These are phyloP conservation scores for Magnaporthiopsis rhizophila DNA, from an alignment of 2,329 filamentous ascomycete genomes.

Conservation along the genomic window DNA sequence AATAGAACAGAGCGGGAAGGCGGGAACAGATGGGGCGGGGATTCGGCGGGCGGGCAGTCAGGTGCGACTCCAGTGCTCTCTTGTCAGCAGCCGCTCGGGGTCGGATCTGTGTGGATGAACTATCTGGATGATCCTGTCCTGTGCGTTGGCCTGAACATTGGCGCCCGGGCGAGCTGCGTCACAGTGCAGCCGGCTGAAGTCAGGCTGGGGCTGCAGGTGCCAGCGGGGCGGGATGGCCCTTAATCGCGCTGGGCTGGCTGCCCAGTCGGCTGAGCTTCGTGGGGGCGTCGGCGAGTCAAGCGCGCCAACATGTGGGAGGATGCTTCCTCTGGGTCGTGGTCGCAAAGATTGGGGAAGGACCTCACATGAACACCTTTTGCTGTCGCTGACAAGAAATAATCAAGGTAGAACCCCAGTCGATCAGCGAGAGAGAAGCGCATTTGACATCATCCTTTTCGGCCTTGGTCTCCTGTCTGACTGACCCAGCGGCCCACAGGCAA, in stretches of 20 bases:
- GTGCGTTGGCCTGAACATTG: neutral
- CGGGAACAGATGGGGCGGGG: neutral
- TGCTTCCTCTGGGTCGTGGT: neutral
- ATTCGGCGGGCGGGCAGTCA: neutral
- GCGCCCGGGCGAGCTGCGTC: neutral
- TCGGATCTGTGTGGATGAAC: neutral
- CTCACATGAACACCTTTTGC: neutral
- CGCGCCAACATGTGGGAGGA: neutral
- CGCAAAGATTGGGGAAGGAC: neutral
- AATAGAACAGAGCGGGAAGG: neutral
- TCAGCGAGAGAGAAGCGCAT: neutral
- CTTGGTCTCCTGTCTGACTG: neutral
- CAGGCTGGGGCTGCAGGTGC: neutral
- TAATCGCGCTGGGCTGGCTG: neutral
- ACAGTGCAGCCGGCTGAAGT: neutral
- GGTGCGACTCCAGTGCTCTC: neutral
- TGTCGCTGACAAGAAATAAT: neutral
- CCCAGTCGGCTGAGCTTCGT: constrained; percentile 2
- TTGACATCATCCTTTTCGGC: neutral
- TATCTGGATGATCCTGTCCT: neutral
- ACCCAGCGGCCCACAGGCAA: neutral
- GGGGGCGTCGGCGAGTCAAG: neutral
- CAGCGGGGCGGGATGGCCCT: neutral
- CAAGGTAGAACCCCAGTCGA: neutral
- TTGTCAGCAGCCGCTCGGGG: neutral